Conservation (phyloP, 805 yeast genomes). For the Starmera caribaea region DNA sequence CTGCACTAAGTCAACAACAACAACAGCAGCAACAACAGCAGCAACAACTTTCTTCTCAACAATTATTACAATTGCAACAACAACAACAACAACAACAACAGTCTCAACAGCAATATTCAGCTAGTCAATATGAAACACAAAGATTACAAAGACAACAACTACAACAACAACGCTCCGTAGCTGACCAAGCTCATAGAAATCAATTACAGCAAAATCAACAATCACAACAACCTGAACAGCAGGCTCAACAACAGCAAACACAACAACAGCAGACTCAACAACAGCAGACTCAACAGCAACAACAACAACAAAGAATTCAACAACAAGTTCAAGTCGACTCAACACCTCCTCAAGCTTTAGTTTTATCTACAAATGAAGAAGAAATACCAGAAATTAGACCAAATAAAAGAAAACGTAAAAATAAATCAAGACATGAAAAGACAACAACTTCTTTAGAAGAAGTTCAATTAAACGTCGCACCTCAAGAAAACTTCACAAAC, state of each 20-base stretch:
- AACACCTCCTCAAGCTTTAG: conserved; percentile 2
- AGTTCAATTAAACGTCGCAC: no score
- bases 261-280: conserved; percentile 7
- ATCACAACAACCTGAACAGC: conserved; percentile 4
- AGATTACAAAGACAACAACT: not conserved
- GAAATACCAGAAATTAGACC: conserved; percentile 4
- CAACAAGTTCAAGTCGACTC: not conserved
- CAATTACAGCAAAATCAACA: not conserved
- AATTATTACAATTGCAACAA: not conserved
- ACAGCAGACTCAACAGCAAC: conserved; percentile 4
- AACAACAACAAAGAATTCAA: conserved; percentile 1
- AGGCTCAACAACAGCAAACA: conserved; percentile 6
- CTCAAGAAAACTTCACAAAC: no score
- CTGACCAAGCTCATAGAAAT: no score
- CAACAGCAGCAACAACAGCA: not conserved
- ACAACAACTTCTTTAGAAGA: not conserved
- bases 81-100: conserved; percentile 1
- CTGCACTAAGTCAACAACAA: not conserved
- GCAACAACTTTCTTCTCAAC: not conserved
- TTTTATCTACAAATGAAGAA: conserved; percentile 1
- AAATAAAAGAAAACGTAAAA: not conserved
- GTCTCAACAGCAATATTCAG: not conserved
- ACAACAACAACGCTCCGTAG: not conserved
- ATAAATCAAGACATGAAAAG: not conserved
- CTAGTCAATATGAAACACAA: not conserved